phyloP scores from a whole-genome alignment of 2,329 filamentous ascomycete species.

The Fusarium cyanostomum region DNA sequence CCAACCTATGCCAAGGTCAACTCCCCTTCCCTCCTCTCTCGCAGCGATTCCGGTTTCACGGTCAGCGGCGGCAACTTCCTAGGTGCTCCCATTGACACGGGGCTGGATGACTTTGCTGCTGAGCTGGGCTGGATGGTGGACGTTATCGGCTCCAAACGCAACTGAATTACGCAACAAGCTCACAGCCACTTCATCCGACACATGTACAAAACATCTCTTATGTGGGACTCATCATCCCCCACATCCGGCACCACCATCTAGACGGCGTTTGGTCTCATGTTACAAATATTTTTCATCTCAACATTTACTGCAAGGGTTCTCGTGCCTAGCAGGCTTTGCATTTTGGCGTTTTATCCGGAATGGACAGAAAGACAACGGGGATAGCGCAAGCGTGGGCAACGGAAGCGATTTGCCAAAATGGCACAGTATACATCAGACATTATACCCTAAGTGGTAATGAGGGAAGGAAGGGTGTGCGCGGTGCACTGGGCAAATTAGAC shows the following conservation, averaged over 20 bases:
- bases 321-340: conserved; percentile 20
- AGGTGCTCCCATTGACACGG: conserved; percentile 49
- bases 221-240: conserved; percentile 2
- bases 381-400: conserved; percentile 16
- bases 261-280: conserved; percentile 33
- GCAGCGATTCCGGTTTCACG: conserved; percentile 27
- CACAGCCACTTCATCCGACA: conserved; percentile 8
- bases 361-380: conserved; percentile 18
- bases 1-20: conserved; percentile 35
- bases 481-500: conserved; percentile 14
- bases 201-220: conserved; percentile 17
- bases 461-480: neutral
- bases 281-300: conserved; percentile 3
- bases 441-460: conserved; percentile 26
- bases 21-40: conserved; percentile 41
- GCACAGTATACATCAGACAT: conserved; percentile 2
- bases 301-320: conserved; percentile 9
- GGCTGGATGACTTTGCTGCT: conserved; percentile 53
- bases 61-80: conserved; percentile 43
- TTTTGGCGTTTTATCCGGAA: conserved; percentile 32
- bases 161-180: conserved; percentile 20
- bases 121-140: conserved; percentile 64
- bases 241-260: conserved; percentile 20
- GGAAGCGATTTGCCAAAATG: neutral
- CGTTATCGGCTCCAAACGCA: conserved; percentile 52